Evolutionary conservation across 1,284 basidiomycete genomes (phyloP).

Genomic region (Pterulicium gracile): DNA sequence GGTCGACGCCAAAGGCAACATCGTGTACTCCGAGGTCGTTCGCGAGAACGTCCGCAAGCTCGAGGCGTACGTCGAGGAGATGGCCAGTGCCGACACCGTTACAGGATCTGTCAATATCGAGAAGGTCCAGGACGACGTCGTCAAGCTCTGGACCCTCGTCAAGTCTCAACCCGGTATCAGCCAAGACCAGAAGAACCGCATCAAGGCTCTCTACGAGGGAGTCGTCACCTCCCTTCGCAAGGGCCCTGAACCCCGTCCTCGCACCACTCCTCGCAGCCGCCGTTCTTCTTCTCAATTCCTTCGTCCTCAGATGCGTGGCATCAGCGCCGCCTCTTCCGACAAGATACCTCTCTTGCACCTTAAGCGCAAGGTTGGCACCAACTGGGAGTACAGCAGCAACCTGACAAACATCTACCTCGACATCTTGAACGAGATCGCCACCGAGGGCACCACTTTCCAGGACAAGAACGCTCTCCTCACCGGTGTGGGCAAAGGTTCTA

Average conservation of each 20-base stretch:
- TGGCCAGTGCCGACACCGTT: slow-evolving; percentile 90
- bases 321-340: slow-evolving; percentile 77
- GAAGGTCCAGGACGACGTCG: slow-evolving; percentile 93
- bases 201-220: slow-evolving; percentile 94
- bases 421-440: slow-evolving; percentile 94
- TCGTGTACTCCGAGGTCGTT: slow-evolving; percentile 90
- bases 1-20: slow-evolving; percentile 88
- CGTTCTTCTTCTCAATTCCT: slow-evolving; percentile 92
- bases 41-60: slow-evolving; percentile 94
- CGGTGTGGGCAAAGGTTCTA: slow-evolving; percentile 95
- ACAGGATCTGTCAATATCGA: slow-evolving; percentile 81
- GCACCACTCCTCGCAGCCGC: slow-evolving; percentile 50
- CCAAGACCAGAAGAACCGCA: slow-evolving; percentile 93
- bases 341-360: slow-evolving; percentile 92
- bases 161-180: slow-evolving; percentile 96
- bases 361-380: slow-evolving; percentile 93
- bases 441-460: slow-evolving; percentile 95
- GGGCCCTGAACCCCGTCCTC: slow-evolving; percentile 46
- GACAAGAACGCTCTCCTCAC: slow-evolving; percentile 98
- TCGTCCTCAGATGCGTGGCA: slow-evolving; percentile 71
- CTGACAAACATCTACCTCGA: slow-evolving; percentile 94
- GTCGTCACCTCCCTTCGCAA: slow-evolving; percentile 79
- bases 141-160: slow-evolving; percentile 95
- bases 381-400: slow-evolving; percentile 96
- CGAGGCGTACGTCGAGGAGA: slow-evolving; percentile 97